Conservation (phyloP, 2,329 filamentous ascomycete genomes). For the Claviceps sorghi region DNA sequence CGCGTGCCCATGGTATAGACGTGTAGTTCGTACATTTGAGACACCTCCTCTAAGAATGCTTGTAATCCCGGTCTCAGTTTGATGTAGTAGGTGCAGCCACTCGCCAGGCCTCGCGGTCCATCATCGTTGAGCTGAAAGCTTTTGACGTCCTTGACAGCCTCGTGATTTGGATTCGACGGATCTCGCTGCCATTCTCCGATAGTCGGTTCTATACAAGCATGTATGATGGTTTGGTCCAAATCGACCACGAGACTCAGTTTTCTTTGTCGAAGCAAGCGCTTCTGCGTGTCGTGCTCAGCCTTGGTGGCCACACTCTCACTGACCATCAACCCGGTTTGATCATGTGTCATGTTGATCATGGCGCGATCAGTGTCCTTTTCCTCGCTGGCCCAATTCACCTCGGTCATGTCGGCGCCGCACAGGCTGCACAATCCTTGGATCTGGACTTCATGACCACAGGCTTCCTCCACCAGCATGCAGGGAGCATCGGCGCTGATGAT, state of each 20-base stretch:
- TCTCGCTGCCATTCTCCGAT: conserved; percentile 92
- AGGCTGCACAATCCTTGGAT: conserved; percentile 81
- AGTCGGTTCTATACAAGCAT: conserved; percentile 92
- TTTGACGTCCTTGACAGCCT: conserved; percentile 75
- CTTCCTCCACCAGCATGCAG: conserved; percentile 70
- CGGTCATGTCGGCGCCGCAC: conserved; percentile 93
- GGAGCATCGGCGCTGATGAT: conserved; percentile 43
- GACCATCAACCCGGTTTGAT: conserved; percentile 74
- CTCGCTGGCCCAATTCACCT: conserved; percentile 72
- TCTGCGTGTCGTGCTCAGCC: conserved; percentile 76
- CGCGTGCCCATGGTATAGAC: conserved; percentile 99
- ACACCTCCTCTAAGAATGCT: conserved; percentile 64
- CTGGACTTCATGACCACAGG: conserved; percentile 81
- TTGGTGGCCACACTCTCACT: conserved; percentile 67
- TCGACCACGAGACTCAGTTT: conserved; percentile 93
- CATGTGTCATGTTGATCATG: conserved; percentile 88
- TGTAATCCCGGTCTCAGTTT: conserved; percentile 82
- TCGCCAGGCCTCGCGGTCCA: conserved; percentile 50
- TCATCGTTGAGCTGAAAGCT: conserved; percentile 85
- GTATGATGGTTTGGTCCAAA: conserved; percentile 95
- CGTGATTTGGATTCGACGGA: conserved; percentile 75
- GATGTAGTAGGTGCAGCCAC: conserved; percentile 92
- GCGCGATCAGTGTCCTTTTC: conserved; percentile 69
- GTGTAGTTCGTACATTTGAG: conserved; percentile 80
- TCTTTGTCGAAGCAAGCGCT: conserved; percentile 60